Base-by-base conservation (phyloP, 23 red algal species). In the Agarophyton chilense region DNA sequence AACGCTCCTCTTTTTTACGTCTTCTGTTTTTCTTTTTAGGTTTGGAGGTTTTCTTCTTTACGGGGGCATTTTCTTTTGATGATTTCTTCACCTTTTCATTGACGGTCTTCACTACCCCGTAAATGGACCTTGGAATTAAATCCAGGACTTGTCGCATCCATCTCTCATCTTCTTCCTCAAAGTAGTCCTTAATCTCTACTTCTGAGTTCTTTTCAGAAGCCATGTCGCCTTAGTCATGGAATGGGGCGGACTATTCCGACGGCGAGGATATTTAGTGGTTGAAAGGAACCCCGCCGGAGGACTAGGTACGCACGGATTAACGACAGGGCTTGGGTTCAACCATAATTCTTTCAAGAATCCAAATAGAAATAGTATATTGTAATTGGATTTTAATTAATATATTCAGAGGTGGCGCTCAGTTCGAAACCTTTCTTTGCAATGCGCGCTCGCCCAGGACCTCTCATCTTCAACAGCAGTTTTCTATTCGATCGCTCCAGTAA, bases 101-200 rank as follows among this genome's bases (percentile, higher is more conserved):
- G 7, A 80, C 35, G 35, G 50, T 38, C 42, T 60, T 80, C 8
- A 36, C 10, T 3, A 41, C 72, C 13, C 73, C 39, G 53, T 78
- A 78, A 1, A 78, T 19, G 22, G 71, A 13, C 17, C 45, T 77
- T 2, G 85, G 85, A 38, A 89, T 89, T 21, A 89, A 72, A 52
- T 47, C 60, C 26, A 89, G 60, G 66, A 89, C 40, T 36, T 39
- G n/a, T 65, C 54, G 51, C 60, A 89, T 77, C 85, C 85, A 89
- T 10, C 17, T 11, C 43, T 89, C 70, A 45, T 89, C 85, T 25
- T 89, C 85, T 19, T 77, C 50, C 46, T 34, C 18, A 49, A 46
- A 74, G 68, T 43, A 72, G 36, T 43, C 31, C 5, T 6, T 12
- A 12, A 2, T 65, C 4, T 29, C 60, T 35, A 1, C 31, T 65